Percentiles rank a stretch among this genome's conserved stretches.
phyloP scores from a whole-genome alignment of 78 protist species.

The Dictyostelium purpureum region DNA sequence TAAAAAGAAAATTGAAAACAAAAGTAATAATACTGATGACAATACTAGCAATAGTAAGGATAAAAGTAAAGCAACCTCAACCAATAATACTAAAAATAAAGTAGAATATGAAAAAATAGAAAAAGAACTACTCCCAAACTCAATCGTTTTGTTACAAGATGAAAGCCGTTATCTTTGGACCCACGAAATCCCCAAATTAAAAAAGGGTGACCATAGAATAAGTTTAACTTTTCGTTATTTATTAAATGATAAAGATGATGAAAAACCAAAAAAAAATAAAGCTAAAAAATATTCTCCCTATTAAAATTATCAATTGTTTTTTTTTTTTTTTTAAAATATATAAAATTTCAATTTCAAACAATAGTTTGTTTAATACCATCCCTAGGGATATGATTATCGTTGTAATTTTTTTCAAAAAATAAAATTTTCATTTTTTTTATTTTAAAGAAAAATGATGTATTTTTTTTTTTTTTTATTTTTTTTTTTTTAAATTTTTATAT shows the following conservation, averaged over 20 bases:
- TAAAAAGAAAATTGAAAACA: not conserved
- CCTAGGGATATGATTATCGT: too few relatives aligned
- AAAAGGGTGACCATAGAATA: not conserved
- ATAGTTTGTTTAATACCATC: too few relatives aligned
- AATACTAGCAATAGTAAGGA: too few relatives aligned
- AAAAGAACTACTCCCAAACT: not conserved
- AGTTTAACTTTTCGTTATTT: slow-evolving; percentile 10
- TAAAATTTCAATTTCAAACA: too few relatives aligned
- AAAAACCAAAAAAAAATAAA: too few relatives aligned
- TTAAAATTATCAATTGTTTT: too few relatives aligned
- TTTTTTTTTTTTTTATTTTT: too few relatives aligned
- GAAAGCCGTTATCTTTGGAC: slow-evolving; percentile 1
- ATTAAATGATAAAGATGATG: not conserved
- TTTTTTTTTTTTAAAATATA: too few relatives aligned
- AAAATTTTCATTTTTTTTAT: too few relatives aligned
- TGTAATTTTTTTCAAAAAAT: too few relatives aligned
- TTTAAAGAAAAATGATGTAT: too few relatives aligned
- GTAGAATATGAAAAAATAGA: not conserved
- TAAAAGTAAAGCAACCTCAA: not conserved
- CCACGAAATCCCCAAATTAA: slow-evolving; percentile 33
- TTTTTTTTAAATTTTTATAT: too few relatives aligned
- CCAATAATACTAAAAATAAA: not conserved
- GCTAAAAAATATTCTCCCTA: not conserved
- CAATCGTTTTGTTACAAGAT: not conserved
- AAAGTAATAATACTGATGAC: not conserved